Conservation (phyloP, 768 basidiomycete genomes). For the Trametes cingulata region DNA sequence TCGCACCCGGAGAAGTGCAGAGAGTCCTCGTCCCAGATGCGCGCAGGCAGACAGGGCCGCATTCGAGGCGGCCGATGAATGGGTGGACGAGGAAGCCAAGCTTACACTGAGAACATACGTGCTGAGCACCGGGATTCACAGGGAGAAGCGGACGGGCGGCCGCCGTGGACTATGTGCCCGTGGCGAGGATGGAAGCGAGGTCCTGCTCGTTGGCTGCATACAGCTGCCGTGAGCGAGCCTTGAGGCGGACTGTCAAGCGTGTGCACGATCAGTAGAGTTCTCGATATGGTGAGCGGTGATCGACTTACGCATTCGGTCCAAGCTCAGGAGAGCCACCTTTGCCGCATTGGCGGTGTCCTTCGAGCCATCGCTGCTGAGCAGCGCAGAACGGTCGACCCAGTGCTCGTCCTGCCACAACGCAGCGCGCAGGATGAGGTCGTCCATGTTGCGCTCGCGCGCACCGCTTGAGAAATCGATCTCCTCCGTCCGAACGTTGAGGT, state of each 20-base stretch:
- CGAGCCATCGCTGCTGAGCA: conserved; percentile 53
- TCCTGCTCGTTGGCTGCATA: conserved; percentile 87
- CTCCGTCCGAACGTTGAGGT: conserved; percentile 81
- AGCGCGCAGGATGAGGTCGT: conserved; percentile 91
- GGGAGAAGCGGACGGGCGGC: background rate
- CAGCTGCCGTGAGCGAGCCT: conserved; percentile 84
- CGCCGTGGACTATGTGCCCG: conserved; percentile 22
- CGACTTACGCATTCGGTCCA: conserved; percentile 89
- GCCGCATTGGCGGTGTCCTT: conserved; percentile 50
- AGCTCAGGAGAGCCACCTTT: conserved; percentile 86
- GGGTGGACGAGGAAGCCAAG: background rate
- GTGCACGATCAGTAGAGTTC: conserved; percentile 16
- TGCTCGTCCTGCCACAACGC: conserved; percentile 94
- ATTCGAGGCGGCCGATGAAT: background rate
- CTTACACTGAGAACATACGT: background rate
- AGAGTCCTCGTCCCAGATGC: background rate
- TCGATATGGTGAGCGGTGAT: conserved; percentile 2
- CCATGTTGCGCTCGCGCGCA: conserved; percentile 76
- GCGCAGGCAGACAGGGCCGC: background rate
- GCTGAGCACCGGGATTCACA: background rate
- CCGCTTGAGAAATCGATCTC: conserved; percentile 67
- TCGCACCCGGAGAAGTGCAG: background rate
- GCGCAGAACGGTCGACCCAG: conserved; percentile 80
- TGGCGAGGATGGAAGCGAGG: conserved; percentile 65
- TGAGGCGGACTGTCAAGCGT: conserved; percentile 69